Percentiles rank a stretch among this genome's conserved stretches.
Conservation (phyloP, 1,139 yeast species). For the Candida labiduridarum region DNA sequence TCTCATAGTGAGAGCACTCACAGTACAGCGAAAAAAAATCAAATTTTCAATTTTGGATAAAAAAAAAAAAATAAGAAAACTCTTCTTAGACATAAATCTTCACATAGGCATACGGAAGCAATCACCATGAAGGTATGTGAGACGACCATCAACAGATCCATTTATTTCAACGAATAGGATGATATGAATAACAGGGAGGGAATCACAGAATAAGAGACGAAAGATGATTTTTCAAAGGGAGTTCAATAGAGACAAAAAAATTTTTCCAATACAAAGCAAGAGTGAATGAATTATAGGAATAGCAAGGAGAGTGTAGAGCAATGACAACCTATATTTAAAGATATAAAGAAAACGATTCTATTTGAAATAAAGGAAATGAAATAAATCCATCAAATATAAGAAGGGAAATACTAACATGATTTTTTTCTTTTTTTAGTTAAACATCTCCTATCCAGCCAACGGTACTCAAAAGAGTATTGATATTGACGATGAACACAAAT, state of each 20-base stretch:
- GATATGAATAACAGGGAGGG: not conserved
- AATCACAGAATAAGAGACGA: not conserved
- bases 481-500: conserved; percentile 98
- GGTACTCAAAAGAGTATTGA: conserved; percentile 99
- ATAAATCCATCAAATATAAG: not conserved
- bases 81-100: conserved; percentile 10
- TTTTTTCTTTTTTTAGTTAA: conserved; percentile 60
- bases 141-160: not conserved
- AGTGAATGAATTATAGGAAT: not conserved
- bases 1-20: not conserved
- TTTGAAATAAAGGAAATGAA: not conserved
- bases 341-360: not conserved
- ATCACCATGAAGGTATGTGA: conserved; percentile 16
- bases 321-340: too few species aligned
- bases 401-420: conserved; percentile 18
- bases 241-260: not conserved
- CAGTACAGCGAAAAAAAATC: conserved; percentile 6
- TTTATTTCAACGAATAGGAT: not conserved
- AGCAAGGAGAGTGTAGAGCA: too few species aligned
- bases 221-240: not conserved
- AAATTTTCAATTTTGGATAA: conserved; percentile 2
- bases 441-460: conserved; percentile 99
- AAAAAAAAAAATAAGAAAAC: conserved; percentile 9
- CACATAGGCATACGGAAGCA: conserved; percentile 12
- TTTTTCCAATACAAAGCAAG: not conserved